phyloP scores from a whole-genome alignment of 139 green algal species.

The Zygnema circumcarinatum region DNA sequence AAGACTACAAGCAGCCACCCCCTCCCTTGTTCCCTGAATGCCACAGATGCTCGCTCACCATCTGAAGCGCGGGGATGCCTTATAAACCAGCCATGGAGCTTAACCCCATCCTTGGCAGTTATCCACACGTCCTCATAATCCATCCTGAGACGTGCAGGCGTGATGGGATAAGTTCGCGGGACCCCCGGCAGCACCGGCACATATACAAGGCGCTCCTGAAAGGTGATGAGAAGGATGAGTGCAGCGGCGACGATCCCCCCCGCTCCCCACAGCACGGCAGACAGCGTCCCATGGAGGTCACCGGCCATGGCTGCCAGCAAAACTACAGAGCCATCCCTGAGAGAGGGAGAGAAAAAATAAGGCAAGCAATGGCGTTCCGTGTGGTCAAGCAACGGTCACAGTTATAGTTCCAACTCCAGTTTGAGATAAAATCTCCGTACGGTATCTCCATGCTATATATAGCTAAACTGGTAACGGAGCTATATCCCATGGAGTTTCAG shows the following conservation, averaged over 20 bases:
- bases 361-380: too few species aligned
- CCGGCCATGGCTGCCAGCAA: too few species aligned
- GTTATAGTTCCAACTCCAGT: too few species aligned
- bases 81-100: slow-evolving; percentile 42
- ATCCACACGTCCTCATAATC: slow-evolving; percentile 57
- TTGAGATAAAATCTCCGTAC: too few species aligned
- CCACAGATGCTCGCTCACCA: background rate
- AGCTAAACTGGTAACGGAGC: too few species aligned
- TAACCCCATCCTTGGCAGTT: slow-evolving; percentile 29
- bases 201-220: slow-evolving; percentile 48
- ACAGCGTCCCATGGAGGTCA: background rate
- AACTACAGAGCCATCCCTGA: too few species aligned
- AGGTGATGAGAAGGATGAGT: slow-evolving; percentile 23
- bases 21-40: too few species aligned
- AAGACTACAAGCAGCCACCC: too few species aligned
- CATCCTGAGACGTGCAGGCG: slow-evolving; percentile 27
- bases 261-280: background rate
- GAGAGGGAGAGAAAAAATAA: too few species aligned
- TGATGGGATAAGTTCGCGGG: slow-evolving; percentile 31
- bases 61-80: slow-evolving; percentile 1
- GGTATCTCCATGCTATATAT: too few species aligned
- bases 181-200: slow-evolving; percentile 47
- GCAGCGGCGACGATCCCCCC: background rate
- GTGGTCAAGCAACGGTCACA: too few species aligned
- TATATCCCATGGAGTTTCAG: too few species aligned